A percentile compares a stretch with the other conserved stretches of the same genome.
These are phyloP conservation scores for Globisporangium barbulae DNA, from an alignment of 352 stramenopile species.

Conservation along the genomic window DNA sequence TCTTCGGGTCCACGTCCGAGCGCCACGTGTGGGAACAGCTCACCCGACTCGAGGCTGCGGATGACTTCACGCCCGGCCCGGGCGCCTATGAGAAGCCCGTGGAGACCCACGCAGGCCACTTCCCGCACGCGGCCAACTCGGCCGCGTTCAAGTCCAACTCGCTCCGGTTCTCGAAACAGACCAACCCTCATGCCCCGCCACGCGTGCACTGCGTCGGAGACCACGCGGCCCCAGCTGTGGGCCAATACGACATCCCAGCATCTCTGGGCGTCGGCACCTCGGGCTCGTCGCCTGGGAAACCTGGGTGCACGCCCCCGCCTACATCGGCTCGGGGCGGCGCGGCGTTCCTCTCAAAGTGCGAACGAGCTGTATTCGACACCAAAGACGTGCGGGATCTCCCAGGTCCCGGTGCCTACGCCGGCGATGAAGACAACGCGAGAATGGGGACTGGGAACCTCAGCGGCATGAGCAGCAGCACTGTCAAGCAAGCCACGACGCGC, in stretches of 20 bases:
- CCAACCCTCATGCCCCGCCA: slow-evolving; percentile 38
- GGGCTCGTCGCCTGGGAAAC: slow-evolving; percentile 5
- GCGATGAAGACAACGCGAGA: slow-evolving; percentile 5
- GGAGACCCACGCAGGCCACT: slow-evolving; percentile 32
- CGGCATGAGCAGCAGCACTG: neutral
- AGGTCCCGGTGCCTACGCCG: slow-evolving; percentile 47
- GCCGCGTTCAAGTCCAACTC: slow-evolving; percentile 61
- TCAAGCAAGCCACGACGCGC: slow-evolving; percentile 21
- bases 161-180: slow-evolving; percentile 40
- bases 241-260: slow-evolving; percentile 44
- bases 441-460: neutral
- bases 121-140: slow-evolving; percentile 34
- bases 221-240: slow-evolving; percentile 36
- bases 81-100: slow-evolving; percentile 42
- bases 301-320: neutral
- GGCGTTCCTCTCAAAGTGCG: slow-evolving; percentile 42
- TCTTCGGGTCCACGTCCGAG: slow-evolving; percentile 75
- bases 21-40: slow-evolving; percentile 66
- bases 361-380: slow-evolving; percentile 43
- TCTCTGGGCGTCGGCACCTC: neutral
- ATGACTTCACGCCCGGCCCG: slow-evolving; percentile 51
- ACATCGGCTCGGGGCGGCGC: slow-evolving; percentile 15
- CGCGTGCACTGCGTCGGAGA: slow-evolving; percentile 53
- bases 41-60: slow-evolving; percentile 33
- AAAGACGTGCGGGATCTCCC: slow-evolving; percentile 37